Evolutionary conservation across 352 stramenopile genomes (phyloP), one percentile per base, ranked within the genome.

Genomic region (Globisporangium acanthophoron): DNA sequence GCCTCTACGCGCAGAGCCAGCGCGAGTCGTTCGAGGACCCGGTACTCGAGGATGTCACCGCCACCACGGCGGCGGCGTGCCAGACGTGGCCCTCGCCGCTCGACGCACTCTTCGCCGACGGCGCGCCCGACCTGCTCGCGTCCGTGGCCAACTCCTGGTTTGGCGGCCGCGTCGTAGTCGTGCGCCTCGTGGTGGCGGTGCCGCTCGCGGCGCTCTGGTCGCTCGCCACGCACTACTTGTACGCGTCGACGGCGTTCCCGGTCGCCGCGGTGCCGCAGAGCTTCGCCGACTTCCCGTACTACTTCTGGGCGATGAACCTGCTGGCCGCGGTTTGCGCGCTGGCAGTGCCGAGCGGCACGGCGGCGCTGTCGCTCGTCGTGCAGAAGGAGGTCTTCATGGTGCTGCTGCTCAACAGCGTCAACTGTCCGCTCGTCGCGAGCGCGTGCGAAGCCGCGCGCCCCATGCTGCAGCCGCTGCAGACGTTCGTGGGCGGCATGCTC

Each of bases 371-470:
- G 47, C 58, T 82, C 40, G 35, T 70, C 12, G 48, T 76, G 16
- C 70, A 82, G 39, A 79, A 76, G 54, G 54, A 66, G 13, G 58
- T 68, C 4, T 82, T 80, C 35, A 61, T 70, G 35, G 59, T 75
- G 49, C 31, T 80, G 41, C 33, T 80, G 41, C 65, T 76, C 62
- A 82, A 80, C 43, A 57, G 59, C 1, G 37, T 74, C 12, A 78
- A 75, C 47, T 82, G 73, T 48, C 73, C 73, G 18, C 49, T 69
- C 16, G 40, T 57, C 15, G 57, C 52, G 12, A 49, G 41, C 16
- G 61, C 29, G 43, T 65, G 40, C 40, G 49, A 63, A 29, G 40
- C 67, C 6, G 45, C 57, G 12, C 57, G 62, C 21, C 59, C 61
- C 18, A 57, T 65, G 47, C 52, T 81, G 29, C 65, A 62, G 12